phyloP scores from a whole-genome alignment of 768 basidiomycete genomes.

The Lactarius evosmus region DNA sequence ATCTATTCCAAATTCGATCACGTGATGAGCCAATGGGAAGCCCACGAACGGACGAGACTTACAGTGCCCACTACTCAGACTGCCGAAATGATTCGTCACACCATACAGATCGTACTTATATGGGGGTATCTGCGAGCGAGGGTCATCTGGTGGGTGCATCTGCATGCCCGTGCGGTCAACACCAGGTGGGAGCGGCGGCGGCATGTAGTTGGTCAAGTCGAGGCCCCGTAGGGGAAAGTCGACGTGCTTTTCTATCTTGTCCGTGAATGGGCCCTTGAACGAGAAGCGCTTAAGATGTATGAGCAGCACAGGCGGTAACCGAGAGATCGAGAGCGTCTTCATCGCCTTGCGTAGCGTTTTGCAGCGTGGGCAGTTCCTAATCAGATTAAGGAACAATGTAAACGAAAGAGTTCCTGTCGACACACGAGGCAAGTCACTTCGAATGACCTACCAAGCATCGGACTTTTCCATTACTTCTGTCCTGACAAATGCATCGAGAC shows the following conservation, averaged over 20 bases:
- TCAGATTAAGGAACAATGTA: conserved; percentile 2
- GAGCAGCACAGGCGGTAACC: conserved; percentile 88
- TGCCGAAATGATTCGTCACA: conserved; percentile 96
- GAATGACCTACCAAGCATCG: conserved; percentile 77
- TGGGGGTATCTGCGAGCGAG: conserved; percentile 78
- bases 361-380: conserved; percentile 93
- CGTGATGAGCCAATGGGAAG: background rate
- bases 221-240: conserved; percentile 73
- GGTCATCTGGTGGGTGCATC: conserved; percentile 50
- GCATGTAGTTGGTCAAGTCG: conserved; percentile 80
- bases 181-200: conserved; percentile 68
- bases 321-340: conserved; percentile 85
- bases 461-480: conserved; percentile 88
- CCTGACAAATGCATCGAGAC: conserved; percentile 87
- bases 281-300: conserved; percentile 94
- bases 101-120: conserved; percentile 93
- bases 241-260: conserved; percentile 94
- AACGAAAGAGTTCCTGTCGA: background rate
- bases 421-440: background rate
- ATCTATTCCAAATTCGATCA: conserved; percentile 48
- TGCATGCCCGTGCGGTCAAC: conserved; percentile 45
- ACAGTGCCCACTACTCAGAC: conserved; percentile 95
- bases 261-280: conserved; percentile 86
- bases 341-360: conserved; percentile 82
- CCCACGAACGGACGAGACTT: conserved; percentile 43